Evolutionary conservation across 1,284 basidiomycete species (phyloP).

Genomic region (Ceratobasidium sp.): DNA sequence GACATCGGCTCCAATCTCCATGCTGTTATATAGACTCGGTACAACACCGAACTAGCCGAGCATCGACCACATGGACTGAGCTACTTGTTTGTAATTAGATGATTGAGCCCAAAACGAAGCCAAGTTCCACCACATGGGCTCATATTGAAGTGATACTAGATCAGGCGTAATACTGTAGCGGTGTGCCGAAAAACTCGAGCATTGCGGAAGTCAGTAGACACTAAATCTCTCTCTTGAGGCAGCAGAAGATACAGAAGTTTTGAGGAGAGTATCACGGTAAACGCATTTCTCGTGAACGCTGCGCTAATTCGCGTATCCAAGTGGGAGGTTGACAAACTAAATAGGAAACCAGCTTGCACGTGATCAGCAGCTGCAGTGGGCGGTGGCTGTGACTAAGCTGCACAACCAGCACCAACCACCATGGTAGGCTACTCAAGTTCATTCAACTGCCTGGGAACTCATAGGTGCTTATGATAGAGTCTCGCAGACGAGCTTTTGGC

Average conservation of each 20-base stretch:
- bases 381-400: constrained; percentile 7
- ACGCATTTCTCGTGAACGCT: no score
- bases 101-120: neutral
- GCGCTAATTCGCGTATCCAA: no score
- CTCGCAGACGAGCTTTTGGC: constrained; percentile 91
- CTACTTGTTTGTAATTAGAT: neutral
- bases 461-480: constrained; percentile 43
- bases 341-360: constrained; percentile 8
- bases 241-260: no score
- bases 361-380: neutral
- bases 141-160: neutral
- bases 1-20: neutral
- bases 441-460: constrained; percentile 1
- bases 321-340: neutral
- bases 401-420: neutral
- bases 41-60: neutral
- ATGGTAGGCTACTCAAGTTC: constrained; percentile 23
- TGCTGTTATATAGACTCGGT: neutral
- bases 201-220: no score
- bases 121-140: neutral
- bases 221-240: no score
- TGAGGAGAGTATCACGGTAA: no score
- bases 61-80: neutral
- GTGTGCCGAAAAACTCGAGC: no score
- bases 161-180: no score